Base-by-base conservation (phyloP, 2,329 filamentous ascomycete genomes). In the Ceratocystis albifundus region DNA sequence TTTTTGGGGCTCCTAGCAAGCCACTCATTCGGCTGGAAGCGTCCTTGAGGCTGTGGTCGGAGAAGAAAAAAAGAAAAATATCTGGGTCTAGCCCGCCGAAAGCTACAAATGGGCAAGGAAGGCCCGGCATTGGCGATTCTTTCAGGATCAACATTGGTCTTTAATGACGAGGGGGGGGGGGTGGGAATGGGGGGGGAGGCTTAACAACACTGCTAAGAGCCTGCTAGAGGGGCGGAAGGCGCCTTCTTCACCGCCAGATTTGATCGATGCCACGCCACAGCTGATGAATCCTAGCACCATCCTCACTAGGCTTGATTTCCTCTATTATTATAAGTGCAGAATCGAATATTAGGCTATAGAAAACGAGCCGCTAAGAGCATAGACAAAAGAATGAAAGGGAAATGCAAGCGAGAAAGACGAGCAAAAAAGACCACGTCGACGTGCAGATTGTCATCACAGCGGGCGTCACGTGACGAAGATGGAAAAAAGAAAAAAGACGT, bases 261-360 rank as follows among this genome's bases (percentile, higher is more conserved):
- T 57, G 53, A 57, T 36, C 32, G 32, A 36, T 36, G 32, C 53
- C 53, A 57, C 53, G 53, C 53, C 53, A 57, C 53, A 57, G 53
- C 53, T 15, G 53, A 57, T 4, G 10, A 15, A 57, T 57, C 53
- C 53, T 57, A 15, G 53, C 53, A 8, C 32, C 7, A 57, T 57
- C 53, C 25, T 57, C 53, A 30, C 53, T 8, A 22, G 15, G 10
- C 50, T 55, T 20, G 32, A 0, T 36, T 36, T 36, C 32, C 10
- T 36, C 32, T 36, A 10, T 57, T 57, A 57, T 57, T 30, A 57
- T 57, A 30, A 15, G 53, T n/a, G 15, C 53, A 30, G 10, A 30
- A 36, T 15, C 3, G 15, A 30, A 57, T 57, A 57, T 57, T 57
- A 30, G 53, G 53, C 22, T 57, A 28, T 22, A 32, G 2, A 28